A percentile compares a stretch with the other conserved stretches of the same genome.
phyloP scores from a whole-genome alignment of 2,329 filamentous ascomycete genomes.

The Aspergillus pseudoterreus region DNA sequence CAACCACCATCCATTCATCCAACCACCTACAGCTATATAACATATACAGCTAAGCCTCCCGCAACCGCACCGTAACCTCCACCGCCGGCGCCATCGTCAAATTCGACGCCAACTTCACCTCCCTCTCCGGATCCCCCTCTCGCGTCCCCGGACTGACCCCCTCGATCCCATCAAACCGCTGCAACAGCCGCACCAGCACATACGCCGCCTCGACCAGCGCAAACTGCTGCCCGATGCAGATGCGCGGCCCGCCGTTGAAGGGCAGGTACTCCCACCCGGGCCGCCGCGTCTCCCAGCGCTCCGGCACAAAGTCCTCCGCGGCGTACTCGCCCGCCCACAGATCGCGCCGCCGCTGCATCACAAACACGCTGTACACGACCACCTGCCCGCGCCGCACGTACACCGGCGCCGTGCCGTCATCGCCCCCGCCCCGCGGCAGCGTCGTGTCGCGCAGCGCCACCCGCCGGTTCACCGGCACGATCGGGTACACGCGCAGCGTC shows the following conservation, averaged over 20 bases:
- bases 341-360: slow-evolving; percentile 67
- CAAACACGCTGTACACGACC: slow-evolving; percentile 64
- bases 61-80: slow-evolving; percentile 29
- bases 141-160: slow-evolving; percentile 14
- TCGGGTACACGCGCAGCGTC: slow-evolving; percentile 44
- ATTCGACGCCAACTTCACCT: slow-evolving; percentile 19
- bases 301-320: slow-evolving; percentile 57
- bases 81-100: slow-evolving; percentile 27
- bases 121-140: slow-evolving; percentile 10
- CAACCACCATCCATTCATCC: background rate
- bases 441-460: slow-evolving; percentile 39
- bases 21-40: background rate
- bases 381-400: slow-evolving; percentile 63
- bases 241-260: slow-evolving; percentile 70
- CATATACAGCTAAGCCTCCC: slow-evolving; percentile 15
- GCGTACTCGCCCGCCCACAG: slow-evolving; percentile 41
- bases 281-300: slow-evolving; percentile 66
- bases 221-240: slow-evolving; percentile 78
- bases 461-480: slow-evolving; percentile 46
- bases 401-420: slow-evolving; percentile 57
- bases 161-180: slow-evolving; percentile 64
- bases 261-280: slow-evolving; percentile 67
- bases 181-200: slow-evolving; percentile 67
- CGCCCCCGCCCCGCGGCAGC: slow-evolving; percentile 55
- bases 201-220: slow-evolving; percentile 68